Base-by-base conservation (phyloP, 2,329 filamentous ascomycete species). In the Falciphora oryzae region DNA sequence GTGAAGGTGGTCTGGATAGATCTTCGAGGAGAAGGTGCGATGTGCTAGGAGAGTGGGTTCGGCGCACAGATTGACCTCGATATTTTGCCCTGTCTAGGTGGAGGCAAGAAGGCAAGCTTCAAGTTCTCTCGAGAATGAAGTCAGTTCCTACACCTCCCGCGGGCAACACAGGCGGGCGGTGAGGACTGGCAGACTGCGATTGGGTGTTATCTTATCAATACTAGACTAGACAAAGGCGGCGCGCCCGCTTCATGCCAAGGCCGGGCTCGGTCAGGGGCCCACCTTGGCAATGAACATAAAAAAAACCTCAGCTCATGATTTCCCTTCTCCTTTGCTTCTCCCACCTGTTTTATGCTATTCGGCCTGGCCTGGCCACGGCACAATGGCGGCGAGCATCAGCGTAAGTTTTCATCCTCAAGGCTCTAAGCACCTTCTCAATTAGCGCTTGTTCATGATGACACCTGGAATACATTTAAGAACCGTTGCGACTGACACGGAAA, bases 401-500 rank as follows among this genome's bases (percentile, higher is more conserved):
- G 44, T 53, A 53, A 53, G 44, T 53, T n/a, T n/a, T 10, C 44
- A 53, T 11, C 3, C 7, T 53, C 22, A n/a, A 25, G 4, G 8
- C 22, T 10, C 44, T 5, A n/a, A 14, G 28, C 53, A 29, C 22
- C 18, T 65, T 59, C 10, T 14, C 16, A n/a, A 11, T 31, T 3
- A 44, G 22, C 22, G 28, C 61, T 53, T 28, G 25, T 61, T 57
- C 66, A 77, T 83, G 81, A 84, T 84, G 81, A 83, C 76, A 76
- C 72, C 73, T 73, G 75, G 78, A 75, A 78, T 76, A 79, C 74
- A 72, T 78, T 78, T 58, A 57, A 83, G 81, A 84, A 84, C 81
- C 81, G 81, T 83, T 84, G 81, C 82, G 80, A 83, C 78, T 84
- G 81, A 84, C 79, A 79, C 76, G 76, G 75, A 70, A 69, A 66